These are phyloP conservation scores for Bjerkandera adusta DNA, from an alignment of 1,284 basidiomycete genomes.

Conservation along the genomic window DNA sequence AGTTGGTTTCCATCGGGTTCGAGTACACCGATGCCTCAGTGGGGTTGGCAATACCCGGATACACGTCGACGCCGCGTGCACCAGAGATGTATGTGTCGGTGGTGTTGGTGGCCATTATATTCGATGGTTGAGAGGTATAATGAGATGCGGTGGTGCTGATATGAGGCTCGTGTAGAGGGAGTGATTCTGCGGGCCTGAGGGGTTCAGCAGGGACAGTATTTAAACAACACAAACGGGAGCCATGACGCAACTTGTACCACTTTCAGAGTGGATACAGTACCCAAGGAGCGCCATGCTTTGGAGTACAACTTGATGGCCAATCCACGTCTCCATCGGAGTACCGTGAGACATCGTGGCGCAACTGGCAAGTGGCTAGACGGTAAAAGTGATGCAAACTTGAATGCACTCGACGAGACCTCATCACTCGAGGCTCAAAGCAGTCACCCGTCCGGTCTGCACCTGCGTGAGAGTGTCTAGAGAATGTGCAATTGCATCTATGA, in stretches of 20 bases:
- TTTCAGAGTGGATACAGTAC: too few species aligned
- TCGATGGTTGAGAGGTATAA: slow-evolving; percentile 1
- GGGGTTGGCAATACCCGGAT: slow-evolving; percentile 47
- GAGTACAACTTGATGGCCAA: too few species aligned
- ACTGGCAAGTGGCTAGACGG: too few species aligned
- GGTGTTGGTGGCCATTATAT: slow-evolving; percentile 35
- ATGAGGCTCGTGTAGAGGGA: neutral
- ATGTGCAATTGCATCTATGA: too few species aligned
- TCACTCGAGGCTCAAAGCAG: too few species aligned
- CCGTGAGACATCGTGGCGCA: too few species aligned
- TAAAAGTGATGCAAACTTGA: too few species aligned
- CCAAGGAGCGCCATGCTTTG: too few species aligned
- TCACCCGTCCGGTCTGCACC: too few species aligned
- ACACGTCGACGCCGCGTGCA: slow-evolving; percentile 35
- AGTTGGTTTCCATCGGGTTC: slow-evolving; percentile 40
- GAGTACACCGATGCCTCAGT: slow-evolving; percentile 34
- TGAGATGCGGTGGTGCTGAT: neutral
- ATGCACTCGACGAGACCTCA: too few species aligned
- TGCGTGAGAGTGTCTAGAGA: too few species aligned
- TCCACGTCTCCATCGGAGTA: too few species aligned
- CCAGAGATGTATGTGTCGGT: slow-evolving; percentile 29
- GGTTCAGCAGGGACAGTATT: neutral
- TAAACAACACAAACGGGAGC: neutral
- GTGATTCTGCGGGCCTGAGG: neutral
- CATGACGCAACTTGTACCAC: slow-evolving; percentile 12